These are phyloP conservation scores for Erucastrum elatum DNA, from an alignment of 345 rosid species.

Conservation along the genomic window DNA sequence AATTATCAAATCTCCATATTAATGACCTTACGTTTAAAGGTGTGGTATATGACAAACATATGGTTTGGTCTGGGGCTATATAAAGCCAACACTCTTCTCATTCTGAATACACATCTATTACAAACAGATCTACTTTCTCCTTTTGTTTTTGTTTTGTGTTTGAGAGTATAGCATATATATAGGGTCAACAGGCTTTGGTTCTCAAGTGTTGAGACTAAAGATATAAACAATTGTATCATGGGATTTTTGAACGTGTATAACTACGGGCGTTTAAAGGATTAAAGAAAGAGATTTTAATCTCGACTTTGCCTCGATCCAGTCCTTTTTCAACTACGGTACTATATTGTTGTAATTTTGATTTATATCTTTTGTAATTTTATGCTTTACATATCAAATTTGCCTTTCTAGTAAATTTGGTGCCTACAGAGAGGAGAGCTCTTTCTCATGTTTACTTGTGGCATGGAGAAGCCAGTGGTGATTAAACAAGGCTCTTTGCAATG, in stretches of 20 bases:
- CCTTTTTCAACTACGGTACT: no score
- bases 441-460: neutral
- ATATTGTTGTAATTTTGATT: no score
- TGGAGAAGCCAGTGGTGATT: neutral
- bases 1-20: neutral
- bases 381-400: no score
- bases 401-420: no score
- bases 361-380: no score
- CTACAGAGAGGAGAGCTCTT: neutral
- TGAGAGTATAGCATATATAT: neutral
- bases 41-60: neutral
- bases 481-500: neutral
- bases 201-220: neutral
- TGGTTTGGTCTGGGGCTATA: neutral
- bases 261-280: neutral
- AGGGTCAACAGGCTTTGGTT: neutral
- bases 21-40: neutral
- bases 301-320: no score
- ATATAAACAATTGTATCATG: neutral
- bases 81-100: neutral
- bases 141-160: neutral
- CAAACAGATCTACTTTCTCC: neutral
- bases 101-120: neutral
- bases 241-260: neutral
- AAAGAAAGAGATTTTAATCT: neutral